phyloP scores from a whole-genome alignment of 129 eudicot species.

The Flaveria ramosissima region DNA sequence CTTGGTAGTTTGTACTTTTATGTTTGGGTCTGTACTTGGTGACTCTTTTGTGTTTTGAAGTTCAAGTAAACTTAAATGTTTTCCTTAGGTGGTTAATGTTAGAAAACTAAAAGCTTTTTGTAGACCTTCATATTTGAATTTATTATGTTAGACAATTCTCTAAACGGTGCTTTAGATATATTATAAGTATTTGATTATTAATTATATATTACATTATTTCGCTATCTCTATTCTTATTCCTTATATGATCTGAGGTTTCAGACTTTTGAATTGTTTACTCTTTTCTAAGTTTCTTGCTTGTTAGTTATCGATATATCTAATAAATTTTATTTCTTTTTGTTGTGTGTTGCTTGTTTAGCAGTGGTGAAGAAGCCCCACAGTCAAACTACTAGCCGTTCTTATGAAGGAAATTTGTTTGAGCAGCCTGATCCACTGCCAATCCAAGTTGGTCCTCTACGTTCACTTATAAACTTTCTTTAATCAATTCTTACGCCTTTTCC shows the following conservation, averaged over 20 bases:
- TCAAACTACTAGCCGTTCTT: conserved; percentile 47
- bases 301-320: not conserved
- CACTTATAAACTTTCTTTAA: conserved; percentile 1
- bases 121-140: not conserved
- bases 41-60: not conserved
- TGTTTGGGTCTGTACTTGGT: not conserved
- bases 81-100: not conserved
- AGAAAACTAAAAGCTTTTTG: not conserved
- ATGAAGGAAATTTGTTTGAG: conserved; percentile 55
- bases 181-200: too few species aligned
- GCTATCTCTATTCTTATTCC: not conserved
- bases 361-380: conserved; percentile 48
- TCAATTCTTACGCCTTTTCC: not conserved
- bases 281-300: conserved; percentile 6
- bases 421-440: conserved; percentile 34
- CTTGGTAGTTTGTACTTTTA: not conserved
- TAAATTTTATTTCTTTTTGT: conserved; percentile 8
- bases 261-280: not conserved
- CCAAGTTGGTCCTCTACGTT: conserved; percentile 55
- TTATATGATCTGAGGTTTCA: not conserved
- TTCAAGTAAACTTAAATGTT: not conserved
- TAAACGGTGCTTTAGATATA: too few species aligned
- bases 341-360: conserved; percentile 40
- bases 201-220: not conserved
- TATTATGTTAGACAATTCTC: too few species aligned